Base-by-base conservation (phyloP, 2,329 filamentous ascomycete genomes). In the Talaromyces atroroseus region DNA sequence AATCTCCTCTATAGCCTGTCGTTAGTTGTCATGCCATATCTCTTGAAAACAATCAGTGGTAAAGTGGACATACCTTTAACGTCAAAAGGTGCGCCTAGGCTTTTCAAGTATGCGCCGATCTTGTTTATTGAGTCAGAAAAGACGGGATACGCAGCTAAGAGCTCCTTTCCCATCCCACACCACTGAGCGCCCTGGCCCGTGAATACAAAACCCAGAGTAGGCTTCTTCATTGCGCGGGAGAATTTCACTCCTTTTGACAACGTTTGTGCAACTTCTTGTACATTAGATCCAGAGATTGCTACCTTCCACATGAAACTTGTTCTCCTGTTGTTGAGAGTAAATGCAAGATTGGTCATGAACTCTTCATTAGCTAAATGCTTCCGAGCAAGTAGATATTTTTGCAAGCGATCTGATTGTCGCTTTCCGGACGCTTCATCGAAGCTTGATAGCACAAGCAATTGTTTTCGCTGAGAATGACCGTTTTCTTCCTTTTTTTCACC, bases 101-200 rank as follows among this genome's bases (percentile, higher is more conserved):
- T 36, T 12, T 36, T 36, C 26, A 16, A 16, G 32, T 36, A 16
- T 36, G 26, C 26, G 3, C 26, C 8, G 26, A 29, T 29, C 26
- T 29, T 29, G 26, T 5, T 11, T 5, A 29, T 16, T 36, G 32
- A 36, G 12, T 36, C 14, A 16, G 2, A 3, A 16, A 36, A 36
- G 12, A 36, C 32, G 5, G 26, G n/a, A 20, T 26, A 64, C 32
- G 57, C 59, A 23, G 60, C 59, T 40, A 60, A 64, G 10, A 66
- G 24, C 18, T 65, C 48, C 49, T 59, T 52, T 52, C 66, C 67
- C 66, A 73, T 71, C 38, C 66, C 65, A 4, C 64, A 52, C 52
- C 73, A 73, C 32, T 69, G 64, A 14, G 67, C 65, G 3, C 71
- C 72, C 57, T 74, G 71, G 10, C 71, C 71, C 5, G 71, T 71